These are phyloP conservation scores for Solanum piurae DNA, from an alignment of 257 asterid genomes.

Conservation along the genomic window DNA sequence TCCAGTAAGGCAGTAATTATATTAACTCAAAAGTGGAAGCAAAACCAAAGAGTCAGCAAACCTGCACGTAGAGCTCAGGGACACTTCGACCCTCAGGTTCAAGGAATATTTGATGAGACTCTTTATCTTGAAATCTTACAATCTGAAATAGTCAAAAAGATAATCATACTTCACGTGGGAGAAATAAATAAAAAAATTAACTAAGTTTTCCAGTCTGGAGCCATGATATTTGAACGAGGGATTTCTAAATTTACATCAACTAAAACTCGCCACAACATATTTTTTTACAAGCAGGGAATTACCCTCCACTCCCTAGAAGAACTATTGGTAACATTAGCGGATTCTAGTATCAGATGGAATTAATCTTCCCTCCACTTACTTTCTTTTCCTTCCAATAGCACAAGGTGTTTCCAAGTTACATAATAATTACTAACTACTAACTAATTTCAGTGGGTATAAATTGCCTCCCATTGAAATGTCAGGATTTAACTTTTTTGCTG, in stretches of 20 bases:
- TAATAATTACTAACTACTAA: not conserved
- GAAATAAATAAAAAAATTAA: not conserved
- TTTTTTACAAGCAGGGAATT: not conserved
- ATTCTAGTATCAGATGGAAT: not conserved
- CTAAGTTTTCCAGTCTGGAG: not conserved
- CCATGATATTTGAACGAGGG: not conserved
- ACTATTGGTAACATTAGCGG: not conserved
- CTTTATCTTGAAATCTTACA: slow-evolving; percentile 91
- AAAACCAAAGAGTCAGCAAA: slow-evolving; percentile 16
- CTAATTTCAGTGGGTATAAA: not conserved
- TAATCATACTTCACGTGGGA: not conserved
- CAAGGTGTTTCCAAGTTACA: not conserved
- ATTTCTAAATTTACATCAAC: not conserved
- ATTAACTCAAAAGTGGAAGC: not conserved
- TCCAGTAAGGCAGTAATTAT: not conserved
- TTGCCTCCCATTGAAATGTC: not conserved
- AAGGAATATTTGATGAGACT: slow-evolving; percentile 95
- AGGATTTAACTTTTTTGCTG: not conserved
- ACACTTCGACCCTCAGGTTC: slow-evolving; percentile 97
- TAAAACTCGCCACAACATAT: not conserved
- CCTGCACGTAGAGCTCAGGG: slow-evolving; percentile 99
- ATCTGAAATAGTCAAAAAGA: slow-evolving; percentile 38
- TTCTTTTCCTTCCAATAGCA: not conserved
- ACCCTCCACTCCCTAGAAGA: not conserved
- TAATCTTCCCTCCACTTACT: not conserved